Base-by-base conservation (phyloP, 345 rosid species). In the Hypericum perforatum region DNA sequence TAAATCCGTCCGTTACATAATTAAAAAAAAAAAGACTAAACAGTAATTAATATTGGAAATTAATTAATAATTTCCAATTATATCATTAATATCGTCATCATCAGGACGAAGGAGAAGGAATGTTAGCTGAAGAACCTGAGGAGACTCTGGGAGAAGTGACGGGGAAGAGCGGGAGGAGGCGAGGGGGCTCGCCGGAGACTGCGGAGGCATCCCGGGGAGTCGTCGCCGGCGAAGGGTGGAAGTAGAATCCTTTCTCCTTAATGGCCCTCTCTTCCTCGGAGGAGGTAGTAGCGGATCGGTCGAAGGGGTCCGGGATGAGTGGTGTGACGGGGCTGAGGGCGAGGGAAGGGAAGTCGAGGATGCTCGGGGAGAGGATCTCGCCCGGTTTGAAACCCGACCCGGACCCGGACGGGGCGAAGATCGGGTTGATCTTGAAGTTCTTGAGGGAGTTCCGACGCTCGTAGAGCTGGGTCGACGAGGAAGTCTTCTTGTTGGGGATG, bases 381-480 rank as follows among this genome's bases (percentile, higher is more conserved):
- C 32, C 32, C 2, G 32, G 71, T 48, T 84, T 87, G 7, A 89
- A 53, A 1, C 32, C 32, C 32, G 32, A 22, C 32, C 32, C 32
- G 32, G 32, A 4, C 11, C 56, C 59, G 58, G 65, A 63, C 52
- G 79, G 54, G 53, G 71, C 60, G 48, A 71, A 73, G 59, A 71
- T 68, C 45, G 87, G 87, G 68, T 80, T 85, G 86, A 92, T 83
- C 76, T 81, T 83, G 69, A 88, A 75, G 54, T 79, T 85, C 74
- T 88, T 92, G 54, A 82, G 76, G 0, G 98, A 88, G 69, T 82
- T 92, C 44, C 98, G 74, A 2, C 98, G 89, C 63, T 92, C 97
- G 65, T 86, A 84, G 64, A 87, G 98, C 61, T 81, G 82, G 66
- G 83, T 88, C 7, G 96, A 81, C 6, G 32, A 22, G 32, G 79